Evolutionary conservation across 495 filamentous ascomycete species (phyloP).

Genomic region (Lineolata rhizophorae): DNA sequence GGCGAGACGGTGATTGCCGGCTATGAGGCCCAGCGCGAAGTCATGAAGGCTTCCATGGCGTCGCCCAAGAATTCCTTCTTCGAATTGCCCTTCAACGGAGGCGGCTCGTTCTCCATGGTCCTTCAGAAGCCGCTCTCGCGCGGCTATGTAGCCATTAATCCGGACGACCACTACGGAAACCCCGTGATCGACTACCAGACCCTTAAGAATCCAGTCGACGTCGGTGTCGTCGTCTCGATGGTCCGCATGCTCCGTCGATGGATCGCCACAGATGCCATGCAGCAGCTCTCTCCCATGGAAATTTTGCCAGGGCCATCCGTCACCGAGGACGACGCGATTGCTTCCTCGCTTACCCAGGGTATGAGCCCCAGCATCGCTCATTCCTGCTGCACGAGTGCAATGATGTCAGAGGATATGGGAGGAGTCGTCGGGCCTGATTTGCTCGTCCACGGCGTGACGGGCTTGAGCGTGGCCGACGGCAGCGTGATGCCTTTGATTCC

Average conservation of each 20-base stretch:
- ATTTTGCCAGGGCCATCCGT: constrained; percentile 2
- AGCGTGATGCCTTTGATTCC: constrained; percentile 9
- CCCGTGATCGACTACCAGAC: constrained; percentile 9
- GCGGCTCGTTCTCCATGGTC: constrained; percentile 4
- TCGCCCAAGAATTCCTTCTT: constrained; percentile 2
- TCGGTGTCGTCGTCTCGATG: constrained; percentile 6
- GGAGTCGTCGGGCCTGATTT: too few species aligned
- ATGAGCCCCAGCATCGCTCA: too few species aligned
- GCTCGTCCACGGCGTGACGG: constrained; percentile 8
- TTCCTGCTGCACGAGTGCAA: too few species aligned
- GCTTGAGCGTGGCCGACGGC: constrained; percentile 12
- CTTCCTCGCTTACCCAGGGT: too few species aligned
- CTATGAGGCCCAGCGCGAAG: constrained; percentile 9
- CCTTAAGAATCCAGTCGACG: constrained; percentile 9
- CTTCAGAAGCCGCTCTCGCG: constrained; percentile 11
- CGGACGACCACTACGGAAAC: constrained; percentile 1
- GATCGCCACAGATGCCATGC: neutral
- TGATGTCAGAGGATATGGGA: too few species aligned
- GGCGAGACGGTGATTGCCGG: constrained; percentile 6
- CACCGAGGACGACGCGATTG: too few species aligned
- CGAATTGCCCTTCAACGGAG: constrained; percentile 7
- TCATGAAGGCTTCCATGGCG: constrained; percentile 1
- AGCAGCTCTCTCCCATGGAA: constrained; percentile 1
- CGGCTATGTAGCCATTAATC: constrained; percentile 6
- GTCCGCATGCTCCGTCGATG: constrained; percentile 1